These are phyloP conservation scores for Dactylellina leptospora DNA, from an alignment of 2,329 filamentous ascomycete species.

Conservation along the genomic window DNA sequence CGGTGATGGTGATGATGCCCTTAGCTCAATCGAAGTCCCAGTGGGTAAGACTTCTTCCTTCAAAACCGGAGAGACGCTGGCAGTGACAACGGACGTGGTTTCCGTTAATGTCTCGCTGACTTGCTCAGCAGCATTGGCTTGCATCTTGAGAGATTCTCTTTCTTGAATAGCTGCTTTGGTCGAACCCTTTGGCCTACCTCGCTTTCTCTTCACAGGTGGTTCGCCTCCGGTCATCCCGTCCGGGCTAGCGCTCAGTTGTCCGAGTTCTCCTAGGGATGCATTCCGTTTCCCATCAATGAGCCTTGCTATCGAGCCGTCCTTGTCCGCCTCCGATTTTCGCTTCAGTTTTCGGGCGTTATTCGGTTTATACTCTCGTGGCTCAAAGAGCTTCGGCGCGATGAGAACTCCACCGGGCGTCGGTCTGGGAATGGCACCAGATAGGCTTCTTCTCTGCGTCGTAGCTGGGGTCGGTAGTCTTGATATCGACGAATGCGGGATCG, in stretches of 20 bases:
- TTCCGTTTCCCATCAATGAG: slow-evolving; percentile 41
- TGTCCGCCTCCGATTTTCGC: slow-evolving; percentile 50
- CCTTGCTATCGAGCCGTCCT: slow-evolving; percentile 38
- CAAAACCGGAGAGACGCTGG: slow-evolving; percentile 46
- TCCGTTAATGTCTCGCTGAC: slow-evolving; percentile 48
- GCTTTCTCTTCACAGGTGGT: slow-evolving; percentile 48
- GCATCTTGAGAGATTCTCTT: slow-evolving; percentile 52
- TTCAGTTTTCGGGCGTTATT: slow-evolving; percentile 48
- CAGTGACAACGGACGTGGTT: slow-evolving; percentile 34
- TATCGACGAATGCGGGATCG: slow-evolving; percentile 9
- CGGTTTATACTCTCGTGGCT: slow-evolving; percentile 51
- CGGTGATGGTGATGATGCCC: slow-evolving; percentile 45
- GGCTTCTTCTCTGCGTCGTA: slow-evolving; percentile 39
- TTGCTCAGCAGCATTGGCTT: slow-evolving; percentile 49
- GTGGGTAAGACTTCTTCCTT: slow-evolving; percentile 47
- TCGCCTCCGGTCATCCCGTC: slow-evolving; percentile 36
- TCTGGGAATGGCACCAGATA: slow-evolving; percentile 47
- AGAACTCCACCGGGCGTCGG: slow-evolving; percentile 23
- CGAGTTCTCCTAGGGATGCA: slow-evolving; percentile 37
- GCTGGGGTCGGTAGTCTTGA: slow-evolving; percentile 29
- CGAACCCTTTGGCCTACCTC: slow-evolving; percentile 48
- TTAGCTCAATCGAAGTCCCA: slow-evolving; percentile 43
- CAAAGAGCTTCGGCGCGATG: slow-evolving; percentile 46
- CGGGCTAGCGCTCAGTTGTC: slow-evolving; percentile 18
- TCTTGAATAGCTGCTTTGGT: slow-evolving; percentile 52